Base-by-base conservation (phyloP, 1,284 basidiomycete genomes). In the Coriolopsis trogii region DNA sequence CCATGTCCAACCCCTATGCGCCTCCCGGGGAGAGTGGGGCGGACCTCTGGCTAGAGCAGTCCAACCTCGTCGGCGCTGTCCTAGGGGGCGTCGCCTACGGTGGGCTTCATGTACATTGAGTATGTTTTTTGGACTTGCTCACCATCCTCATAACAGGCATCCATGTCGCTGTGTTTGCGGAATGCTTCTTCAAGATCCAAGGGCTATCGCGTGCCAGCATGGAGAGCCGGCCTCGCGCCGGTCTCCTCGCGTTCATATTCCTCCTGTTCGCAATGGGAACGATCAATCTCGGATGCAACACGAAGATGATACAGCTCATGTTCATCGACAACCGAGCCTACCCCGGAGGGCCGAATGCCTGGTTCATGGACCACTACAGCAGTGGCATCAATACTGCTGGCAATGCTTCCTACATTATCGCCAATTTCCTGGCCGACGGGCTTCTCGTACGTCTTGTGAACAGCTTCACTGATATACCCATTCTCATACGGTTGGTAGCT, bases 241-340 rank as follows among this genome's bases (percentile, higher is more conserved):
- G 13, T 3, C 45, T 47, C 40, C n/a, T 54, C 33, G 42, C 43
- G 12, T 54, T 46, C 53, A 64, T 66, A 10, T 33, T 43, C 10
- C 23, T 61, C 5, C 45, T 71, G 13, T 69, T 69, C 48, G 26
- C 56, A 21, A 58, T 67, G 20, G 60, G 59, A 15, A 67, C 66
- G 3, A 31, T 72, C 45, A 66, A 68, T 39, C 52, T 68, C 26
- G 53, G 46, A 13, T 51, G 51, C 51, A 46, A 59, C 33, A 51
- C 63, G 12, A 36, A 64, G 25, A 65, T 69, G 49, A 62, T 62
- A 0, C 65, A 70, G 46, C 45, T 61, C 23, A 52, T 61, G 28
- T 73, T 63, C 51, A 64, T 73, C 33, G 66, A 70, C 53, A 60
- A 65, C 31, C 61, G 70, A 3, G 63, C 66, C 37, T 69, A 62